These are phyloP conservation scores for Tribonema minus DNA, from an alignment of 108 stramenopile species.

Conservation along the genomic window DNA sequence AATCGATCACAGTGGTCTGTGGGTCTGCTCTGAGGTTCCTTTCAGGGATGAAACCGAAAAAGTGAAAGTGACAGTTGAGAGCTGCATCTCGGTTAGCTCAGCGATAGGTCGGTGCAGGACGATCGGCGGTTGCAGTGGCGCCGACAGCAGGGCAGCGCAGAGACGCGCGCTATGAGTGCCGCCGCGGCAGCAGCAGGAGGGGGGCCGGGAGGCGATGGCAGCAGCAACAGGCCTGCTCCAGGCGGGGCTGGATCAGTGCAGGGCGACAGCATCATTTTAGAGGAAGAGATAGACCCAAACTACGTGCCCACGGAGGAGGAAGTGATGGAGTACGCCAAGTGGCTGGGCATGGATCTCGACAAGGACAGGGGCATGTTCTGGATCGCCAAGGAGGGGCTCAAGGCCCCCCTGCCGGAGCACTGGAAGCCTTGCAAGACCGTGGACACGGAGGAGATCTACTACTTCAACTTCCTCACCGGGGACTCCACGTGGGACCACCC, in stretches of 20 bases:
- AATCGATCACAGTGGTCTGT: no score
- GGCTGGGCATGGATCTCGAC: conserved; percentile 68
- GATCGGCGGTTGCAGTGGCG: no score
- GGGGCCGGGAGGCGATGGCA: not conserved
- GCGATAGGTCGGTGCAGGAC: no score
- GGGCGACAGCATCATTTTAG: conserved; percentile 42
- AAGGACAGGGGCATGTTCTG: conserved; percentile 61
- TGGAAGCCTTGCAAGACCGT: conserved; percentile 68
- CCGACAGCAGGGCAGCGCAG: conserved; percentile 10
- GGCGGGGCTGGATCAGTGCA: no score
- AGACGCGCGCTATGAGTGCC: not conserved
- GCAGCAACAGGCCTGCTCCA: not conserved
- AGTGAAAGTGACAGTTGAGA: no score
- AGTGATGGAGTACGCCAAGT: conserved; percentile 63
- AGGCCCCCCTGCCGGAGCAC: conserved; percentile 62
- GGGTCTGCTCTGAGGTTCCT: no score
- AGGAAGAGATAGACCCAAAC: conserved; percentile 69
- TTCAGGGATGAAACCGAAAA: no score
- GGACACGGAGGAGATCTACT: conserved; percentile 66
- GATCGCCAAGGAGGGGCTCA: conserved; percentile 68
- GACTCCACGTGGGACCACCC: conserved; percentile 69
- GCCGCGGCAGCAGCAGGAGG: conserved; percentile 10
- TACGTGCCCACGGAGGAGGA: conserved; percentile 61
- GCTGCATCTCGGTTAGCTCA: no score
- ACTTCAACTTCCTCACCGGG: conserved; percentile 65